Evolutionary conservation across 805 yeast species (phyloP).

Genomic region (Candida pseudoglaebosa): DNA sequence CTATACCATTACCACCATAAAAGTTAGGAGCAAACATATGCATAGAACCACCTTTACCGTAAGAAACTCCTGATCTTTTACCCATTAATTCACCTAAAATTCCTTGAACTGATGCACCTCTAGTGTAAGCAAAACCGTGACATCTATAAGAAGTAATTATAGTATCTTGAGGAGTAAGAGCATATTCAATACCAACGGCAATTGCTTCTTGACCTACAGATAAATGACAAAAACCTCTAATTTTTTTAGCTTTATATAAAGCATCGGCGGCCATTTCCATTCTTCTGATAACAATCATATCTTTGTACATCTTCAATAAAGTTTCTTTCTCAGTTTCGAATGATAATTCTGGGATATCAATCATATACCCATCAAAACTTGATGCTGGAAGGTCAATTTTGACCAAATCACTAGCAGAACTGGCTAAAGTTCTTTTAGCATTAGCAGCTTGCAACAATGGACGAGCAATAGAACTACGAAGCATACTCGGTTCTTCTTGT

Average conservation of each 20-base stretch:
- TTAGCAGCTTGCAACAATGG: conserved; percentile 10
- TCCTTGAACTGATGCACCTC: conserved; percentile 88
- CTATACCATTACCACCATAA: conserved; percentile 99
- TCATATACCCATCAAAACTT: conserved; percentile 81
- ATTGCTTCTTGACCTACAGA: conserved; percentile 98
- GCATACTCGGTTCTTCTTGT: background rate
- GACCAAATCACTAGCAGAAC: conserved; percentile 33
- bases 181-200: conserved; percentile 97
- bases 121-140: conserved; percentile 96
- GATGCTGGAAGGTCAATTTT: conserved; percentile 66
- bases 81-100: conserved; percentile 97
- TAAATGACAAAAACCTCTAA: conserved; percentile 98
- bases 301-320: conserved; percentile 90
- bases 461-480: conserved; percentile 6
- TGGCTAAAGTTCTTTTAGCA: conserved; percentile 34
- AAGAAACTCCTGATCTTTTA: conserved; percentile 88
- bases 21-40: conserved; percentile 95
- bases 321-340: conserved; percentile 79
- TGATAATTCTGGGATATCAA: conserved; percentile 62
- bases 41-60: conserved; percentile 99
- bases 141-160: conserved; percentile 97
- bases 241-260: conserved; percentile 95
- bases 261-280: conserved; percentile 99
- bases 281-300: conserved; percentile 90
- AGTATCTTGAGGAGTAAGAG: conserved; percentile 79